Percentiles rank a stretch among this genome's conserved stretches.
Conservation (phyloP, 1,284 basidiomycete species). For the Papiliotrema flavescens region DNA sequence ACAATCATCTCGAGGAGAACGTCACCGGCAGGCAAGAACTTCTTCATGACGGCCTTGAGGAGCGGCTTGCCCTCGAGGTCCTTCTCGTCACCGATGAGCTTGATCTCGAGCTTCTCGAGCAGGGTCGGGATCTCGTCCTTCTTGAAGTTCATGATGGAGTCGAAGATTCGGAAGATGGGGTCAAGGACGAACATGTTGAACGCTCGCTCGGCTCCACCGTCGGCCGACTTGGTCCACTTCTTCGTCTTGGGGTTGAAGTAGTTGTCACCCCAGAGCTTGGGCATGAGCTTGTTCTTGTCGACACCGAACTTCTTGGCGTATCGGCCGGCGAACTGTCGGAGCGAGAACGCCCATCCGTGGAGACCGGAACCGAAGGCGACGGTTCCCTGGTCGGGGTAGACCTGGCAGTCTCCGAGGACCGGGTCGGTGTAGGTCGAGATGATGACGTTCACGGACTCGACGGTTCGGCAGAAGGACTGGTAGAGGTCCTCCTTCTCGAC, state of each 20-base stretch:
- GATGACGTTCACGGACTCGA: slow-evolving; percentile 98
- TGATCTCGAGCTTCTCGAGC: slow-evolving; percentile 96
- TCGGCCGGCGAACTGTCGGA: slow-evolving; percentile 91
- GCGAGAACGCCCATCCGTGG: slow-evolving; percentile 99
- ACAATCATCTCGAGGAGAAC: slow-evolving; percentile 99
- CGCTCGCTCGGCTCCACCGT: slow-evolving; percentile 85
- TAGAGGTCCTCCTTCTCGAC: slow-evolving; percentile 95
- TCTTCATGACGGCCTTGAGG: slow-evolving; percentile 98
- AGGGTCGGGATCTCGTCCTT: slow-evolving; percentile 83
- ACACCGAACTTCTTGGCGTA: slow-evolving; percentile 99
- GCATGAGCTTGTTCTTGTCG: slow-evolving; percentile 97
- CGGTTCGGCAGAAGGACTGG: slow-evolving; percentile 96
- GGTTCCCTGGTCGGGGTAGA: slow-evolving; percentile 98
- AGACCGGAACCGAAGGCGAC: slow-evolving; percentile 99
- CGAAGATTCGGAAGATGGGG: slow-evolving; percentile 99
- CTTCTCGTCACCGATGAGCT: slow-evolving; percentile 83
- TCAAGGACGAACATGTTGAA: slow-evolving; percentile 98
- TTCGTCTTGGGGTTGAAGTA: slow-evolving; percentile 97
- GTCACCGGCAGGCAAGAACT: slow-evolving; percentile 99
- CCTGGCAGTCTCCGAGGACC: slow-evolving; percentile 95
- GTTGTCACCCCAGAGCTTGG: slow-evolving; percentile 99
- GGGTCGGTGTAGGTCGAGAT: slow-evolving; percentile 96
- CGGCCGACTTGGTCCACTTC: slow-evolving; percentile 90
- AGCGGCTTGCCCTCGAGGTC: slow-evolving; percentile 95
- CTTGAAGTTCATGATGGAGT: slow-evolving; percentile 99